Conservation (phyloP, 805 yeast genomes). For the Starmerella sirachaensis region DNA sequence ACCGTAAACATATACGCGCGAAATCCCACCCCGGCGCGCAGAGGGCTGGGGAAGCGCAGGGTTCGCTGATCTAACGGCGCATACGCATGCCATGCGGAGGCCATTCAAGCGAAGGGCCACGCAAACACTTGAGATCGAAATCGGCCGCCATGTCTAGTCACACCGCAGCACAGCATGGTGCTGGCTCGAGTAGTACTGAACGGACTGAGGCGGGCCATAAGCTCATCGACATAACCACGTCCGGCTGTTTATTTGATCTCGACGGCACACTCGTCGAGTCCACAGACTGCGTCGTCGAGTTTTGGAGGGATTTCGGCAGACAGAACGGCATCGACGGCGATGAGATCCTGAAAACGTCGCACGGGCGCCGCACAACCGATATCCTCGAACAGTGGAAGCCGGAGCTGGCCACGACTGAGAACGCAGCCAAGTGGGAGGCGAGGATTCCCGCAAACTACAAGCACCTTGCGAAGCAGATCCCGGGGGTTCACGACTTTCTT, state of each 20-base stretch:
- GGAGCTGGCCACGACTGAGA: constrained; percentile 50
- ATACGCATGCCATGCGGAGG: too few relatives aligned
- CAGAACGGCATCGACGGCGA: constrained; percentile 56
- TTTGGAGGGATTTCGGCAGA: constrained; percentile 62
- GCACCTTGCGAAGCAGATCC: constrained; percentile 55
- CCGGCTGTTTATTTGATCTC: constrained; percentile 57
- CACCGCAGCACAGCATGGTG: too few relatives aligned
- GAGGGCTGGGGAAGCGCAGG: too few relatives aligned
- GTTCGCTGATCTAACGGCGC: too few relatives aligned
- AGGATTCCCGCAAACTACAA: constrained; percentile 60
- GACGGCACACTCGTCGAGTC: constrained; percentile 79
- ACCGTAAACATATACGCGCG: too few relatives aligned
- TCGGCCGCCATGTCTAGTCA: too few relatives aligned
- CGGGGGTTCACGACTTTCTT: constrained; percentile 52
- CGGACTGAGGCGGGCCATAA: too few relatives aligned
- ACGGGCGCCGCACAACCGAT: constrained; percentile 73
- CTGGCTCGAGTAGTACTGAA: too few relatives aligned
- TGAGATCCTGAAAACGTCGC: constrained; percentile 57
- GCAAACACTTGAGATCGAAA: too few relatives aligned
- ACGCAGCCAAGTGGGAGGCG: constrained; percentile 54
- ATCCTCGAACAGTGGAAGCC: constrained; percentile 62
- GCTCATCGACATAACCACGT: constrained; percentile 26
- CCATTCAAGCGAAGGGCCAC: too few relatives aligned
- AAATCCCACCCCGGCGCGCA: too few relatives aligned
- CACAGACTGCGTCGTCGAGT: constrained; percentile 65